Evolutionary conservation across 2,329 filamentous ascomycete genomes (phyloP).

Genomic region (Sphaceloma murrayae): DNA sequence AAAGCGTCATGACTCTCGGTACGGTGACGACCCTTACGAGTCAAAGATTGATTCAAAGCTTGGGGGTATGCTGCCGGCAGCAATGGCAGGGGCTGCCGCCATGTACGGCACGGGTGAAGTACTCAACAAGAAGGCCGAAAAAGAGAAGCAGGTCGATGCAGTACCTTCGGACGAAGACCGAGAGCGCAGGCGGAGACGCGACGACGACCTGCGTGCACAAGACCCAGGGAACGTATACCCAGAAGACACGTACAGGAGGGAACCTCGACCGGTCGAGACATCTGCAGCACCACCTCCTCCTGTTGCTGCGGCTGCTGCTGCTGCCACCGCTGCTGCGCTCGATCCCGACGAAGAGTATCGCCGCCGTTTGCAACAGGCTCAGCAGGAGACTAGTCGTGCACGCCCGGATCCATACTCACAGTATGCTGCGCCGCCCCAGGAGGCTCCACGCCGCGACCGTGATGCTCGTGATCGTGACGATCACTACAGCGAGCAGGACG

Average conservation of each 20-base stretch:
- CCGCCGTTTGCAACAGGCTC: conserved; percentile 36
- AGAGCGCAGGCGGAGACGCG: conserved; percentile 17
- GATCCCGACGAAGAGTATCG: conserved; percentile 45
- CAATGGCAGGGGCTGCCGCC: conserved; percentile 20
- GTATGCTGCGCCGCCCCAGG: not conserved
- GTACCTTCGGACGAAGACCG: conserved; percentile 20
- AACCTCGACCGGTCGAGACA: conserved; percentile 18
- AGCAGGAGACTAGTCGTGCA: conserved; percentile 15
- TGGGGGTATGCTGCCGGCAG: conserved; percentile 20
- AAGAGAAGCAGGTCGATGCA: conserved; percentile 21
- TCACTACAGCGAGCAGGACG: conserved; percentile 26
- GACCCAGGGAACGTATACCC: conserved; percentile 5
- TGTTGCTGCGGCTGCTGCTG: conserved; percentile 18
- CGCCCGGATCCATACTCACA: conserved; percentile 5
- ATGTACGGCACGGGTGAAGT: conserved; percentile 18
- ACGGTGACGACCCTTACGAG: conserved; percentile 19
- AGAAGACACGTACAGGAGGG: not conserved
- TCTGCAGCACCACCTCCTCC: conserved; percentile 21
- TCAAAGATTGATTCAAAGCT: conserved; percentile 19
- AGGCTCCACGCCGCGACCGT: conserved; percentile 15
- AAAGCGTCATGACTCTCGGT: conserved; percentile 25
- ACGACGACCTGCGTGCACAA: conserved; percentile 13
- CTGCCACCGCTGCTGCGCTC: conserved; percentile 26
- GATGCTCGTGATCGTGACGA: conserved; percentile 15
- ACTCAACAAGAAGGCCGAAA: conserved; percentile 18